phyloP scores from a whole-genome alignment of 257 asterid genomes.

The Sherardia arvensis region DNA sequence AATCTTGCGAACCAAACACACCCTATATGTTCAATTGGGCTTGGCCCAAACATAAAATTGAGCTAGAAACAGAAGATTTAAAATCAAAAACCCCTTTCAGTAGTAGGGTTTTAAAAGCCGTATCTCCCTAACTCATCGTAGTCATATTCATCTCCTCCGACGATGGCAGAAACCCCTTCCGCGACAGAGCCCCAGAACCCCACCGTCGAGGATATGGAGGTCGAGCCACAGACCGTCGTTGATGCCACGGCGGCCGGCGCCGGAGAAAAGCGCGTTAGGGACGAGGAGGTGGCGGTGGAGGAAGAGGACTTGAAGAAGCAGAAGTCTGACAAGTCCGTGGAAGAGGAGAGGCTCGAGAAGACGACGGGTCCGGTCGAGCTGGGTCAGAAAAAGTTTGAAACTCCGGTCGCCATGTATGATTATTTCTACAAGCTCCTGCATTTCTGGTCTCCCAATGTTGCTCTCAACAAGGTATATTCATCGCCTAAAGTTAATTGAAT shows the following conservation, averaged over 20 bases:
- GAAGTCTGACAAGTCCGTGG: conserved; percentile 28
- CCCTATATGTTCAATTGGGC: neutral
- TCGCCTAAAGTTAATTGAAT: neutral
- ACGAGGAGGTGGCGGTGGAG: conserved; percentile 38
- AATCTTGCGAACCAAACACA: no score
- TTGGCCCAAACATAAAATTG: neutral
- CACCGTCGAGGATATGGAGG: conserved; percentile 16
- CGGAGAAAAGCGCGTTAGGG: conserved; percentile 48
- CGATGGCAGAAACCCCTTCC: conserved; percentile 11
- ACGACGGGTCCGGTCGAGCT: conserved; percentile 22
- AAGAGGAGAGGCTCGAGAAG: conserved; percentile 13
- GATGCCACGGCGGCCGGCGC: conserved; percentile 9
- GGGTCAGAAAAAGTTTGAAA: conserved; percentile 65
- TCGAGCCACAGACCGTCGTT: conserved; percentile 22
- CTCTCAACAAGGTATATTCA: conserved; percentile 53
- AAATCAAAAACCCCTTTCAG: neutral
- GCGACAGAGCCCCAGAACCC: conserved; percentile 6
- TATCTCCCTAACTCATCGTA: neutral
- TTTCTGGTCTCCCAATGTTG: conserved; percentile 51
- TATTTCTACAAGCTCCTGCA: conserved; percentile 68
- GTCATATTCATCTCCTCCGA: neutral
- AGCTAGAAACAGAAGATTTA: no score
- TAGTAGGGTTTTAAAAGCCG: neutral
- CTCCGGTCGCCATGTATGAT: conserved; percentile 63
- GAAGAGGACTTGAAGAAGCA: conserved; percentile 32